A percentile compares a stretch with the other conserved stretches of the same genome.
phyloP scores from a whole-genome alignment of 2,329 filamentous ascomycete genomes.

The Ceratocystis huliohia region DNA sequence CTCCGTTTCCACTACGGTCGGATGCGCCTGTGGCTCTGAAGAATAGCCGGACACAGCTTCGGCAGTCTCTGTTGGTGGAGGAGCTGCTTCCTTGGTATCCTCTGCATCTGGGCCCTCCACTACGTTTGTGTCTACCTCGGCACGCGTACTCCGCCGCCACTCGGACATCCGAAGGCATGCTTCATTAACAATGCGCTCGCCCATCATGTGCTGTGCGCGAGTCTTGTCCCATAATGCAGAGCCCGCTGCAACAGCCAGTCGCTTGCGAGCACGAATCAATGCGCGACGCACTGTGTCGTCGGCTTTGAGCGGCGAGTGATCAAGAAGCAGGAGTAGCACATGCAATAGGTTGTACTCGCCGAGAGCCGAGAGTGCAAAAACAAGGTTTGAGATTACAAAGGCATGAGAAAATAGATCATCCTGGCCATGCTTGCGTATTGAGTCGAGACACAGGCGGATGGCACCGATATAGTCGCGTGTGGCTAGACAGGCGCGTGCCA shows the following conservation, averaged over 20 bases:
- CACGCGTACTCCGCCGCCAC: not conserved
- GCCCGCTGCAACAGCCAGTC: conserved; percentile 6
- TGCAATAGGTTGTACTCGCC: conserved; percentile 15
- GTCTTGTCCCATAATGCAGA: conserved; percentile 17
- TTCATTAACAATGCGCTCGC: not conserved
- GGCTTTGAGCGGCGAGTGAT: not conserved
- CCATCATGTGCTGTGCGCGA: conserved; percentile 10
- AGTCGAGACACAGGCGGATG: conserved; percentile 10
- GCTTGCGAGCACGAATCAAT: conserved; percentile 13
- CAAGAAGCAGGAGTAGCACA: conserved; percentile 11
- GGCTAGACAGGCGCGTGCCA: conserved; percentile 16
- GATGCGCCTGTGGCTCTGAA: not conserved
- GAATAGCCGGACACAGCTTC: not conserved
- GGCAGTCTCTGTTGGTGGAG: not conserved
- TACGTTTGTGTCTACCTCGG: not conserved
- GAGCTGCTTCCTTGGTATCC: not conserved
- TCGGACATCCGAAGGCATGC: conserved; percentile 7
- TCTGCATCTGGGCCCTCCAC: not conserved
- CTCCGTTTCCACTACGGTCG: conserved; percentile 8
- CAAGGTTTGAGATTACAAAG: conserved; percentile 14
- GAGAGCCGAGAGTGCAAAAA: conserved; percentile 18
- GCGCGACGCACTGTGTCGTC: conserved; percentile 11
- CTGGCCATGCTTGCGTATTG: conserved; percentile 10
- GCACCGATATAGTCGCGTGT: conserved; percentile 19
- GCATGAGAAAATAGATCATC: conserved; percentile 13